phyloP scores from a whole-genome alignment of 139 green algal genomes.

The Haematococcus lacustris region DNA sequence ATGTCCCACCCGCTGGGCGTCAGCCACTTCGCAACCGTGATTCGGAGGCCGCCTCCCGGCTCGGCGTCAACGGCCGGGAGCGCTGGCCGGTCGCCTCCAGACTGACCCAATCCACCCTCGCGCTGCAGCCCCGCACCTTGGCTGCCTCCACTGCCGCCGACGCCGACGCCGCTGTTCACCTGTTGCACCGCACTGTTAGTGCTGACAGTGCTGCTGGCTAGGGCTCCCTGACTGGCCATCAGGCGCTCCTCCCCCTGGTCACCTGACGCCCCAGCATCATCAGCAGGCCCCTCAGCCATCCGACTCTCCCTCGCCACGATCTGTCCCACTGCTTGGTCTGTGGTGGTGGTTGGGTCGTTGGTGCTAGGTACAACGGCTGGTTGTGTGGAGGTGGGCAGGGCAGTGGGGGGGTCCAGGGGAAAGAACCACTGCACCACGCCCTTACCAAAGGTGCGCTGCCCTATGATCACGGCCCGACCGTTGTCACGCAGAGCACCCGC shows the following conservation, averaged over 20 bases:
- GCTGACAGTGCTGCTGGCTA: background rate
- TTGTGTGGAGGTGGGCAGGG: background rate
- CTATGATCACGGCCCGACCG: conserved; percentile 31
- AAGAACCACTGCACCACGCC: conserved; percentile 33
- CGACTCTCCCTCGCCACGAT: background rate
- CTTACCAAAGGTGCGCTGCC: conserved; percentile 56
- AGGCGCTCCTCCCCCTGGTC: background rate
- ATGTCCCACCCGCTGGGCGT: background rate
- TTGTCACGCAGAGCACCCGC: conserved; percentile 48
- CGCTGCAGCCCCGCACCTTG: background rate
- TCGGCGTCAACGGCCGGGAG: background rate
- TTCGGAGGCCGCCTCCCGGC: background rate
- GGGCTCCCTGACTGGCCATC: background rate
- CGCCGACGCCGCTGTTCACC: no score
- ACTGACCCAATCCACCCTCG: background rate
- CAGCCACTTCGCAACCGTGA: background rate
- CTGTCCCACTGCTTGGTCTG: background rate
- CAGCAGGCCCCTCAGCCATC: background rate
- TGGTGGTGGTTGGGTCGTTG: background rate
- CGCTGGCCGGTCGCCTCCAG: background rate
- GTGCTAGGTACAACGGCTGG: background rate
- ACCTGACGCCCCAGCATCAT: background rate
- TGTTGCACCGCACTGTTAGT: background rate
- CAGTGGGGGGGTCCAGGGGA: background rate
- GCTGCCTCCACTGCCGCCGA: background rate